Evolutionary conservation across 1,284 basidiomycete genomes (phyloP), one percentile per base, ranked within the genome.

Genomic region (Naganishia cerealis): DNA sequence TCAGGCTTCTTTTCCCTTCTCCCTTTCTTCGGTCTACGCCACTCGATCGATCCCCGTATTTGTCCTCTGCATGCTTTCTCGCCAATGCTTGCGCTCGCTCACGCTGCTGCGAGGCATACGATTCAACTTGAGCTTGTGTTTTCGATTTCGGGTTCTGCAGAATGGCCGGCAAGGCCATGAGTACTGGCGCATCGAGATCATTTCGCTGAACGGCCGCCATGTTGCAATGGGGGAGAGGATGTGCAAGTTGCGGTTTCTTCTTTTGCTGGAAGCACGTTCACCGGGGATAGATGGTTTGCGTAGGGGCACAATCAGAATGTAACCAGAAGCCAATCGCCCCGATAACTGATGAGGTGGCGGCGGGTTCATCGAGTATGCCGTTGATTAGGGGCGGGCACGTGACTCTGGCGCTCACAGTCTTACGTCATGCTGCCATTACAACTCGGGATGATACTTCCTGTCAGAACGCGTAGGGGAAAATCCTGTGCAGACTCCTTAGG

Each of bases 51-150:
- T 54, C 53, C 9, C 53, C 63, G 8, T 57, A 48, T 29, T 66
- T 57, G 9, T 70, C 70, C 3, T 66, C 70, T 21, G 33, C 29
- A 18, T 66, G 55, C 46, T 63, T 62, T 18, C 53, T 65, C 10
- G 71, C 61, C 15, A 69, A 57, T 21, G 63, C 66, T 36, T 75
- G 76, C 0, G 73, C 72, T 59, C 74, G 75, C 53, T 81, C 77
- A 4, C 76, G 67, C 70, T 81, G 80, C 70, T 81, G 80, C 9
- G 75, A 74, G 61, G 77, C 77, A 72, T 77, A 73, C 0, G 79
- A 76, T 42, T 77, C 74, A 16, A 80, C 74, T 50, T 79, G 75
- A 15, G 75, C 70, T 26, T 69, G 69, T 1, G 77, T 63, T 18
- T 67, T 66, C 56, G 74, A 76, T 10, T 50, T 70, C 2, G 78